Base-by-base conservation (phyloP, 495 filamentous ascomycete genomes). In the Margaritispora aquatica region DNA sequence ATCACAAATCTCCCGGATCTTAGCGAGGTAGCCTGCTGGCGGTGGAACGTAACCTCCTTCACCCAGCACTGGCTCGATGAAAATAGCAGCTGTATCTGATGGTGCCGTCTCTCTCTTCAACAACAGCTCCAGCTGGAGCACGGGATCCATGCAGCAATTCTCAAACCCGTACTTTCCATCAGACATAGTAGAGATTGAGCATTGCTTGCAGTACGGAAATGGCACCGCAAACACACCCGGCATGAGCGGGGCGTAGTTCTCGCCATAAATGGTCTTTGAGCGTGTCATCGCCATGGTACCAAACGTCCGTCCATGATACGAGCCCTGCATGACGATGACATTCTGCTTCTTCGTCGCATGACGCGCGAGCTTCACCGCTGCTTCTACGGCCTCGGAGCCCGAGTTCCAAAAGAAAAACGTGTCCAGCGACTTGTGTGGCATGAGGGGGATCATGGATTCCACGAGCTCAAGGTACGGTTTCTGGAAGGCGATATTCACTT, bases 301-400 rank as follows among this genome's bases (percentile, higher is more conserved):
- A 0, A 71, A 70, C 0, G 77, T 80, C 15, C 78, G 63, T 7
- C 82, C 81, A 55, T 84, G 80, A 68, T 77, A 84, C n/a, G 84
- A 86, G 20, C 84, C 80, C 41, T 76, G 73, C n/a, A 88, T 74
- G 11, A 81, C 77, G 57, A 92, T 87, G 70, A 86, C 86, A 60
- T 83, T 79, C 51, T 77, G 81, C 26, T 79, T 78, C 1, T 78
- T 79, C 0, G 80, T 83, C 50, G 77, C 79, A 17, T 70, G 63
- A 58, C 83, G 82, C 21, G 81, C 81, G 48, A 85, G 70, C 59
- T 88, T 88, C 46, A 88, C 64, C 0, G 82, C 80, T 20, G 83
- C 79, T 61, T 88, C 85, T 29, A 85, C 76, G 2, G 84, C 83
- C 69, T 88, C 85, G 24, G 80, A 84, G 84, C 87, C 87, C 1